Conservation (phyloP, 2,329 filamentous ascomycete species). For the Alternaria conjuncta region DNA sequence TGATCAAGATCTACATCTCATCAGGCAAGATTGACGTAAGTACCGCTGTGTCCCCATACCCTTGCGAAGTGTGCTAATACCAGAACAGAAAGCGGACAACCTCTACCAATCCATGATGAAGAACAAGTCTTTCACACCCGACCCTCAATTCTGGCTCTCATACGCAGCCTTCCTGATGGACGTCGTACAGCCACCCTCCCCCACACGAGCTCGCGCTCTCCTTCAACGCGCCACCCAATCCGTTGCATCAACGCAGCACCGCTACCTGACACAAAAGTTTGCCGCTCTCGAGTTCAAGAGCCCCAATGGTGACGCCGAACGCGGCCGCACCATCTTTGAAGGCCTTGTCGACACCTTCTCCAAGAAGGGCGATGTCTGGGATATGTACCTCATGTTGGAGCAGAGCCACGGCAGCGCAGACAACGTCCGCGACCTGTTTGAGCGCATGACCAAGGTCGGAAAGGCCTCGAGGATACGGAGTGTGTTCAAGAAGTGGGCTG, state of each 20-base stretch:
- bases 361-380: constrained; percentile 92
- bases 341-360: constrained; percentile 82
- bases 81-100: constrained; percentile 77
- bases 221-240: constrained; percentile 85
- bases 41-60: constrained; percentile 9
- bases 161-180: constrained; percentile 93
- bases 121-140: constrained; percentile 79
- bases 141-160: constrained; percentile 86
- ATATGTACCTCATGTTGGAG: constrained; percentile 87
- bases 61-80: constrained; percentile 24
- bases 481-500: constrained; percentile 91
- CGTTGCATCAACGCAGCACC: constrained; percentile 71
- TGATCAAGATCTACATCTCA: constrained; percentile 94
- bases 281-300: constrained; percentile 91
- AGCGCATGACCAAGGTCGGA: constrained; percentile 71
- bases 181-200: constrained; percentile 71
- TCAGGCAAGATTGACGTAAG: constrained; percentile 83
- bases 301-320: constrained; percentile 80
- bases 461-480: constrained; percentile 84
- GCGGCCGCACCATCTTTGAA: constrained; percentile 93
- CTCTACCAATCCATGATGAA: constrained; percentile 87
- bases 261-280: constrained; percentile 83
- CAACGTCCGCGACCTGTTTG: constrained; percentile 77
- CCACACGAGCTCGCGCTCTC: constrained; percentile 76
- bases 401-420: constrained; percentile 63